Evolutionary conservation across 345 rosid genomes (phyloP).

Genomic region (Dovyalis caffra): DNA sequence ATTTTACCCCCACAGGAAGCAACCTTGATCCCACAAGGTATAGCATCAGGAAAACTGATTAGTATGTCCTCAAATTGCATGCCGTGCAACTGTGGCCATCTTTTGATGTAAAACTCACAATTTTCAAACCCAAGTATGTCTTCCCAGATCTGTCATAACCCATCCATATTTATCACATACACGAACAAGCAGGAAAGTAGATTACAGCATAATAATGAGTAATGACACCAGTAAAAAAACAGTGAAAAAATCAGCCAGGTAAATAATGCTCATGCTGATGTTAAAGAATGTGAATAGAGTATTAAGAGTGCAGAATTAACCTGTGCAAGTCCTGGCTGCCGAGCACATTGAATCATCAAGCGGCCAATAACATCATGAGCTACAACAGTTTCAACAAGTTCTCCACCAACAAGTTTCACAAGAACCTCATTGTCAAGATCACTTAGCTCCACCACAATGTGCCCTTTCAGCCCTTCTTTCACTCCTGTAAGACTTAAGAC

Average conservation of each 20-base stretch:
- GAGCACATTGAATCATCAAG: slow-evolving; percentile 81
- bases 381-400: slow-evolving; percentile 70
- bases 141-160: slow-evolving; percentile 62
- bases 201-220: neutral
- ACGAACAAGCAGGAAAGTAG: neutral
- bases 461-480: slow-evolving; percentile 70
- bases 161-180: slow-evolving; percentile 19
- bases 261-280: neutral
- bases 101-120: slow-evolving; percentile 70
- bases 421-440: slow-evolving; percentile 79
- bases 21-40: slow-evolving; percentile 77
- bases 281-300: slow-evolving; percentile 1
- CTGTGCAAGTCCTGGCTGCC: slow-evolving; percentile 81
- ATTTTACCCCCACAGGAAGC: slow-evolving; percentile 66
- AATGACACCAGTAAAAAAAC: neutral
- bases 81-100: slow-evolving; percentile 67
- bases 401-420: slow-evolving; percentile 78
- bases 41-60: slow-evolving; percentile 70
- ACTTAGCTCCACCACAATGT: slow-evolving; percentile 71
- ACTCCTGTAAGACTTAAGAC: slow-evolving; percentile 75
- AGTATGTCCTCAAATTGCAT: slow-evolving; percentile 71
- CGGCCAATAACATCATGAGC: slow-evolving; percentile 86
- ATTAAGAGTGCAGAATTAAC: slow-evolving; percentile 31
- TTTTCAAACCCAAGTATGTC: slow-evolving; percentile 76
- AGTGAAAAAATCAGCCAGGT: slow-evolving; percentile 1